phyloP scores from a whole-genome alignment of 106 monocot genomes.

The Dioscorea dumetorum region DNA sequence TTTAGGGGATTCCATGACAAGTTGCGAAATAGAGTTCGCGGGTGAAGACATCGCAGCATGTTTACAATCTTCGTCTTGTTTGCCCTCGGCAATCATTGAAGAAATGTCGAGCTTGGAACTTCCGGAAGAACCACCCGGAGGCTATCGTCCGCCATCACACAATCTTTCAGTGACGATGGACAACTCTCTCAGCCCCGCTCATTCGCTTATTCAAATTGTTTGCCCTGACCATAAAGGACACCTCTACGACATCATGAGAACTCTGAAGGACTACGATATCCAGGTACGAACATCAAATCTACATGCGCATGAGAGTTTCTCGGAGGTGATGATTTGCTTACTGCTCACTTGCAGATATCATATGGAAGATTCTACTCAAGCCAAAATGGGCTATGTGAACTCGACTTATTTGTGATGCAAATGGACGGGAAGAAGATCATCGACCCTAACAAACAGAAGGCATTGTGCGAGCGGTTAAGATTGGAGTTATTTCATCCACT shows the following conservation, averaged over 20 bases:
- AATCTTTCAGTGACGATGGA: conserved; percentile 43
- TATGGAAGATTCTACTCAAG: conserved; percentile 74
- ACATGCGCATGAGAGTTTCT: too few relatives aligned
- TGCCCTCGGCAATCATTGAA: conserved; percentile 40
- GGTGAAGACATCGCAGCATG: conserved; percentile 20
- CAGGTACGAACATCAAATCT: conserved; percentile 39
- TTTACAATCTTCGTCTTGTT: conserved; percentile 46
- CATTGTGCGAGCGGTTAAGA: conserved; percentile 47
- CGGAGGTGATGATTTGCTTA: too few relatives aligned
- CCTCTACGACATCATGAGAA: conserved; percentile 87
- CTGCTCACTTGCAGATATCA: conserved; percentile 40
- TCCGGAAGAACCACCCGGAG: conserved; percentile 21
- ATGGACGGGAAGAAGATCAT: conserved; percentile 78
- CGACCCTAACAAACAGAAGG: conserved; percentile 55
- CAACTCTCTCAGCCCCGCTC: conserved; percentile 68
- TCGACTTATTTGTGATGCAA: conserved; percentile 87
- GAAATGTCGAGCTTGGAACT: conserved; percentile 51
- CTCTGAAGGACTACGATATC: conserved; percentile 79
- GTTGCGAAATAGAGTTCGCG: conserved; percentile 61
- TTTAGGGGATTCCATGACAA: conserved; percentile 54
- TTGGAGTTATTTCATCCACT: conserved; percentile 67
- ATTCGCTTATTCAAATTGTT: conserved; percentile 70
- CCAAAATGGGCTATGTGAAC: conserved; percentile 40
- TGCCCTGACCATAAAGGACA: conserved; percentile 79
- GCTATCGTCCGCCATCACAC: not conserved